Base-by-base conservation (phyloP, 331 rosid species). In the Quercus phellos region DNA sequence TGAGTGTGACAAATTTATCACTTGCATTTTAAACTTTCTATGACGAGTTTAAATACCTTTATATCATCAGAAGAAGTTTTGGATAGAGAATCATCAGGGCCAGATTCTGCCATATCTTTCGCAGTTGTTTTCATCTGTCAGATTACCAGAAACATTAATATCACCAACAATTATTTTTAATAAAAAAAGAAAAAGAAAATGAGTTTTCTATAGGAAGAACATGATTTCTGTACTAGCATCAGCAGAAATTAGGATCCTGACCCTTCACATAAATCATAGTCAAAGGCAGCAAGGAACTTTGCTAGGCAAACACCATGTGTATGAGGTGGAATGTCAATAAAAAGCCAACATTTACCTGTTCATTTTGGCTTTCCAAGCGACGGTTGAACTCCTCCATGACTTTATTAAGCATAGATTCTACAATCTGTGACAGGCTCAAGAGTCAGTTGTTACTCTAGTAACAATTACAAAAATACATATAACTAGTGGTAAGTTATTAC, bases 311-410 rank as follows among this genome's bases (percentile, higher is more conserved):
- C 27, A 24, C 34, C 67, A 34, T 59, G 29, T 1, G 55, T 51
- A 30, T 54, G 19, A 76, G 18, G 51, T 76, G 74, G 38, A 27
- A 29, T 68, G 82, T 66, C 70, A 70, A 16, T 17, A 21, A 67
- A 72, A 79, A 60, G 34, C 32, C 78, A 69, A 63, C 51, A 54
- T 82, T 78, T 75, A 91, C 98, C 68, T 14, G 77, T 73, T 88
- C 87, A 54, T 42, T 80, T 77, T 85, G 92, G 74, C 80, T 77
- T 60, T 72, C 75, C 77, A 90, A 63, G 22, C 91, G 97, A 43
- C 77, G 91, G 88, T 91, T 88, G 70, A 85, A 91, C 80, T 90
- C 96, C 75, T 90, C 93, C 88, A 90, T 80, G 75, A 93, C 92
- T 90, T 90, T 91, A 77, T 75, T 69, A 69, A 95, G 86, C 86